Conservation (phyloP, 306 rosid genomes). For the Cicer bijugum region DNA sequence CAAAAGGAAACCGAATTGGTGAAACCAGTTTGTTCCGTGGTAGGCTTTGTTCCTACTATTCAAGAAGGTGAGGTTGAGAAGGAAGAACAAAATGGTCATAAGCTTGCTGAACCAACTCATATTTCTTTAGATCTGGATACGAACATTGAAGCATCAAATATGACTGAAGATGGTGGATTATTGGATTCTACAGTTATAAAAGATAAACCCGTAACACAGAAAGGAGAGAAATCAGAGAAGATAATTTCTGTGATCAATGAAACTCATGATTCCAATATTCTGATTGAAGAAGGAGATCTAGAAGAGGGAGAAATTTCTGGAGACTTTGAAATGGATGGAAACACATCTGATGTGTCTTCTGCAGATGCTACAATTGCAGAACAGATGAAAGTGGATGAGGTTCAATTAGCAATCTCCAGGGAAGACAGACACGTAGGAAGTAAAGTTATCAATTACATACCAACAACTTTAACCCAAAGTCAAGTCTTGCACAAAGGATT, state of each 20-base stretch:
- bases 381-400: constrained; percentile 44
- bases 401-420: constrained; percentile 39
- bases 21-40: constrained; percentile 37
- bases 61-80: constrained; percentile 47
- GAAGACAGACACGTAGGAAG: constrained; percentile 22
- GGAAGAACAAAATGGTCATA: constrained; percentile 39
- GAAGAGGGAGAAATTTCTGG: constrained; percentile 91
- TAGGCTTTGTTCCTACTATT: constrained; percentile 33
- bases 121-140: constrained; percentile 43
- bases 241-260: constrained; percentile 28
- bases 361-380: constrained; percentile 47
- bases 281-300: constrained; percentile 46
- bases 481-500: constrained; percentile 39
- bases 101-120: constrained; percentile 39
- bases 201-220: constrained; percentile 37
- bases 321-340: constrained; percentile 46
- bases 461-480: constrained; percentile 41
- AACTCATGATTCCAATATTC: constrained; percentile 39
- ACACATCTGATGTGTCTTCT: constrained; percentile 44
- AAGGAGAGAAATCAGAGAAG: constrained; percentile 36
- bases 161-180: constrained; percentile 16
- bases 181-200: constrained; percentile 22
- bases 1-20: constrained; percentile 46
- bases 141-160: constrained; percentile 38
- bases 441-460: constrained; percentile 28